A percentile compares a stretch with the other conserved stretches of the same genome.
Evolutionary conservation across 306 rosid species (phyloP).

Genomic region (Pueraria montana): DNA sequence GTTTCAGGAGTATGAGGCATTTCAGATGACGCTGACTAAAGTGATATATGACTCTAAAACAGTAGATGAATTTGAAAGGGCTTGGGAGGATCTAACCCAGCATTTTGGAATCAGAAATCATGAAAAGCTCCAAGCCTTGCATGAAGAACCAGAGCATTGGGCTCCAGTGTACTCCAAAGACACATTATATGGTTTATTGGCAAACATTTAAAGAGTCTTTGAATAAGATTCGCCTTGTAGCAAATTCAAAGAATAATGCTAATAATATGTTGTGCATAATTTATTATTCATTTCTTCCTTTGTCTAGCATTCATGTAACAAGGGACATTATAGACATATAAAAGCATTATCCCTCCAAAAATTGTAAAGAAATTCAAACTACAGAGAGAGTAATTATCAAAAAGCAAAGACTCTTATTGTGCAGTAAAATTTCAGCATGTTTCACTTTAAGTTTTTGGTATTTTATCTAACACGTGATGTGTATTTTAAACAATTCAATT

Average conservation of each 20-base stretch:
- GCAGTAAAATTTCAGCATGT: too few species aligned
- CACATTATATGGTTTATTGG: conserved; percentile 84
- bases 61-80: conserved; percentile 86
- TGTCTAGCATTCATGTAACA: too few species aligned
- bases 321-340: too few species aligned
- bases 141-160: conserved; percentile 88
- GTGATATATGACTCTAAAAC: conserved; percentile 65
- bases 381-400: too few species aligned
- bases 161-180: conserved; percentile 86
- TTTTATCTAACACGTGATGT: too few species aligned
- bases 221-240: conserved; percentile 82
- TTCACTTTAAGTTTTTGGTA: too few species aligned
- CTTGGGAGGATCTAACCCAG: conserved; percentile 80
- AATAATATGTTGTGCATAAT: conserved; percentile 50
- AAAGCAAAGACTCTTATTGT: too few species aligned
- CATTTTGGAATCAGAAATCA: conserved; percentile 68
- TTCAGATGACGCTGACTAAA: conserved; percentile 67
- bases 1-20: conserved; percentile 72
- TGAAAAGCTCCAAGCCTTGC: conserved; percentile 66
- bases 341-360: too few species aligned
- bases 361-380: too few species aligned
- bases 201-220: conserved; percentile 91
- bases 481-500: too few species aligned
- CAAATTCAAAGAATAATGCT: conserved; percentile 41
- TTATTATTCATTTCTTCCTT: conserved; percentile 30